These are phyloP conservation scores for Mycena leptocephala DNA, from an alignment of 768 basidiomycete genomes.

Conservation along the genomic window DNA sequence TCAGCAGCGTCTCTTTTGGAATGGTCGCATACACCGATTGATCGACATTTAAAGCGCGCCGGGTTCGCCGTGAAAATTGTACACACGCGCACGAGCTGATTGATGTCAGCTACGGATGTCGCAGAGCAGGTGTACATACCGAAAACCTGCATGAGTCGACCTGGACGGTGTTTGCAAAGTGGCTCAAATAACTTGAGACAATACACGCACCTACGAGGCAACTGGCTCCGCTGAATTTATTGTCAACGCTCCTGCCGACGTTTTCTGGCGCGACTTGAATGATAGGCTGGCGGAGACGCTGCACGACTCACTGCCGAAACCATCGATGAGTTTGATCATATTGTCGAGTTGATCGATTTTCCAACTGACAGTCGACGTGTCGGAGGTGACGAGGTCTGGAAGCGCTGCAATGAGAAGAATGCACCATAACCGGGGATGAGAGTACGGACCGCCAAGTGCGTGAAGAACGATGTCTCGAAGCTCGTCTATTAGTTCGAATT, in stretches of 20 bases:
- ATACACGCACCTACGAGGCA: slow-evolving; percentile 47
- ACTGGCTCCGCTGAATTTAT: slow-evolving; percentile 19
- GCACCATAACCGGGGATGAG: too few relatives aligned
- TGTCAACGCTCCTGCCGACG: slow-evolving; percentile 9
- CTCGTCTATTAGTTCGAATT: slow-evolving; percentile 51
- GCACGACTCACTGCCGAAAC: slow-evolving; percentile 39
- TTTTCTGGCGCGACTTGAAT: slow-evolving; percentile 8
- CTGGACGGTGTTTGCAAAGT: slow-evolving; percentile 38
- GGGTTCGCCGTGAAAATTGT: slow-evolving; percentile 65
- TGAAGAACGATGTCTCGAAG: slow-evolving; percentile 57
- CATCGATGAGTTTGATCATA: slow-evolving; percentile 54
- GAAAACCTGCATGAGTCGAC: slow-evolving; percentile 61
- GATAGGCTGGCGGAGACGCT: neutral
- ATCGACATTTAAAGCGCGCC: slow-evolving; percentile 59
- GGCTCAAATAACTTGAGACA: neutral
- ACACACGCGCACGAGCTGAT: slow-evolving; percentile 57
- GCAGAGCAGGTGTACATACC: slow-evolving; percentile 39
- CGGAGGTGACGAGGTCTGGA: slow-evolving; percentile 59
- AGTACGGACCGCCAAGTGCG: slow-evolving; percentile 44
- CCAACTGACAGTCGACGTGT: slow-evolving; percentile 50
- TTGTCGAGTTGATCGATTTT: slow-evolving; percentile 51
- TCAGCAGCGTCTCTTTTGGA: slow-evolving; percentile 52
- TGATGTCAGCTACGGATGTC: slow-evolving; percentile 30
- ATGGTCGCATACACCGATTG: slow-evolving; percentile 57
- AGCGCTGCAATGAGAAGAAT: neutral